Base-by-base conservation (phyloP, 1,284 basidiomycete genomes). In the Pseudozyma hubeiensis region DNA sequence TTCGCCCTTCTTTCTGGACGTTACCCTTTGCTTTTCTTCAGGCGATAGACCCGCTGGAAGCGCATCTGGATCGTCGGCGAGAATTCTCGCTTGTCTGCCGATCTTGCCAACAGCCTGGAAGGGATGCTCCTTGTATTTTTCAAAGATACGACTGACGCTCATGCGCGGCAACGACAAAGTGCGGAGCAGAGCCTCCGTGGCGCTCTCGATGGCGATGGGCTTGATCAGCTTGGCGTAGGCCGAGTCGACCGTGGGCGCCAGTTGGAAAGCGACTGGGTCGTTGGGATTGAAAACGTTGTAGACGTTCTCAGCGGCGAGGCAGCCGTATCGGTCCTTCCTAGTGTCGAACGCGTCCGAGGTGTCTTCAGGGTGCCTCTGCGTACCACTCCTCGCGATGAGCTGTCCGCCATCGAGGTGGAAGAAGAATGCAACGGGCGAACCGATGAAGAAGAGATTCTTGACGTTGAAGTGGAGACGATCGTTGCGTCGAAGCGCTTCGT, bases 391-490 rank as follows among this genome's bases (percentile, higher is more conserved):
- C 0, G 88, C 87, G 68, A 88, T 87, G 14, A 88, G 77, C 69
- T 88, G 88, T 0, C 87, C 85, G 46, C 87, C 87, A 56, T 87
- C 86, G 1, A 89, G 81, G 65, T 88, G 87, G 14, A 88, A 81
- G 78, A 88, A 88, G 44, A 89, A 84, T 0, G 87, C 86, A 0
- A 88, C 80, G 1, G 88, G 88, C 53, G 87, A 87, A 7, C 88
- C 88, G n/a, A 86, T 85, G 17, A 88, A 84, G 81, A 88, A 89
- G n/a, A 88, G 81, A 55, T 85, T 86, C 67, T 86, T 86, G 14
- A 86, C 86, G 56, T 87, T 86, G 84, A 81, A 82, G 34, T 78
- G 75, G 14, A 82, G 54, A 19, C 70, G 65, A 19, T 73, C 49
- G 35, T 66, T 65, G 44, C 53, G 37, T 16, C 61, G 62, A 0